A percentile compares a stretch with the other conserved stretches of the same genome.
Evolutionary conservation across 106 monocot genomes (phyloP).

Genomic region (Dioscorea zingiberensis): DNA sequence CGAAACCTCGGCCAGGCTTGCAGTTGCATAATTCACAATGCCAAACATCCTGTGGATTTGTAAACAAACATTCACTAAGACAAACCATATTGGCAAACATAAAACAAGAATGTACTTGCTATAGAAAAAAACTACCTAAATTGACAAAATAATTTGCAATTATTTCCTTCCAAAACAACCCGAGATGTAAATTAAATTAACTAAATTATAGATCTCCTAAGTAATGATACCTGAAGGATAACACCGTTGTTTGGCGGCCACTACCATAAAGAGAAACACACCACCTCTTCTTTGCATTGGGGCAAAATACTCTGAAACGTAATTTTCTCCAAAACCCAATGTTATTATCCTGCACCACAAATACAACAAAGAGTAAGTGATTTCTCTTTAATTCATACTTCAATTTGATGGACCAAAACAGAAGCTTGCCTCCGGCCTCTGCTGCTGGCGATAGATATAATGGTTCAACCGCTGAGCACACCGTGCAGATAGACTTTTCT

Average conservation of each 20-base stretch:
- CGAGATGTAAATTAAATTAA: no score
- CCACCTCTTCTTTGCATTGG: constrained; percentile 79
- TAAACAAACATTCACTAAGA: not conserved
- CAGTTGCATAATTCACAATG: constrained; percentile 95
- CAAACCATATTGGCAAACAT: no score
- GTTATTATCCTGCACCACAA: constrained; percentile 72
- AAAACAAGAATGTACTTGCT: no score
- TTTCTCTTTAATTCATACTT: no score
- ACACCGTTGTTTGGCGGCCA: constrained; percentile 76
- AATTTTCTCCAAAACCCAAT: constrained; percentile 85
- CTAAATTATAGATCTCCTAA: no score
- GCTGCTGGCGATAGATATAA: constrained; percentile 90
- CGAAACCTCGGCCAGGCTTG: constrained; percentile 97
- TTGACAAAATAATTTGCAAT: no score
- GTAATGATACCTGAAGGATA: constrained; percentile 55
- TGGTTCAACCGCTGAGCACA: constrained; percentile 82
- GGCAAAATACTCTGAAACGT: constrained; percentile 62
- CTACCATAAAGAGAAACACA: constrained; percentile 77
- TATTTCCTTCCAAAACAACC: no score
- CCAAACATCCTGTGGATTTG: constrained; percentile 77
- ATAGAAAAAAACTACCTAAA: no score
- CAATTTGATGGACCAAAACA: not conserved
- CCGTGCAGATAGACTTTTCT: constrained; percentile 38
- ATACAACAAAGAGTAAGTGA: no score
- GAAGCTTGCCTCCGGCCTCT: constrained; percentile 63